phyloP scores from a whole-genome alignment of 176 grass and related monocot species.

The Miscanthus lutarioriparius region DNA sequence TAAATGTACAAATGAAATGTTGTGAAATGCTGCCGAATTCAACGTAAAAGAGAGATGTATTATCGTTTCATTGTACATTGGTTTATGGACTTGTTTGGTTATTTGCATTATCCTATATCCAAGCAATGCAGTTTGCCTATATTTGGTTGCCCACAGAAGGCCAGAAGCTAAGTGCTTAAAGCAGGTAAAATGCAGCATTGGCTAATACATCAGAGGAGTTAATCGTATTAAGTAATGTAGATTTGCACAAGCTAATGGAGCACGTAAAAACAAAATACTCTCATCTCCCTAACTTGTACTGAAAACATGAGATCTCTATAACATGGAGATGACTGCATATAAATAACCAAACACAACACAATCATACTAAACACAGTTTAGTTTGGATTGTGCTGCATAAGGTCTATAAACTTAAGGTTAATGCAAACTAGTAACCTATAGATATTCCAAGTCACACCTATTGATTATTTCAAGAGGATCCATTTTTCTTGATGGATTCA shows the following conservation, averaged over 20 bases:
- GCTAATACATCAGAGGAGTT: too few relatives aligned
- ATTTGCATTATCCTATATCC: too few relatives aligned
- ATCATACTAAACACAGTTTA: neutral
- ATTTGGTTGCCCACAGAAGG: neutral
- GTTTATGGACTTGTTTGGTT: neutral
- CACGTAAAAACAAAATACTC: neutral
- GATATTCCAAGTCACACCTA: neutral
- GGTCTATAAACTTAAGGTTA: neutral
- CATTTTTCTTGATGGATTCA: neutral
- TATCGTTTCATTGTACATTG: neutral
- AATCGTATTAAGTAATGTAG: neutral
- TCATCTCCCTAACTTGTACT: neutral
- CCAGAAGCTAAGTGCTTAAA: too few relatives aligned
- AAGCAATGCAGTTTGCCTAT: too few relatives aligned
- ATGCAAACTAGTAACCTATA: neutral
- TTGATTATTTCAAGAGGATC: neutral
- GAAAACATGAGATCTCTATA: neutral
- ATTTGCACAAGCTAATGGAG: neutral
- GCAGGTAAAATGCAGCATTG: too few relatives aligned
- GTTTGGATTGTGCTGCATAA: neutral
- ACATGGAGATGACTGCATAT: neutral
- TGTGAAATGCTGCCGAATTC: neutral
- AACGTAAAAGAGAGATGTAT: neutral
- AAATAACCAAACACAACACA: too few relatives aligned
- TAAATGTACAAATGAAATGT: slow-evolving; percentile 24